Evolutionary conservation across 1,139 yeast species (phyloP), one percentile per base, ranked within the genome.

Genomic region (Pichia inconspicua): DNA sequence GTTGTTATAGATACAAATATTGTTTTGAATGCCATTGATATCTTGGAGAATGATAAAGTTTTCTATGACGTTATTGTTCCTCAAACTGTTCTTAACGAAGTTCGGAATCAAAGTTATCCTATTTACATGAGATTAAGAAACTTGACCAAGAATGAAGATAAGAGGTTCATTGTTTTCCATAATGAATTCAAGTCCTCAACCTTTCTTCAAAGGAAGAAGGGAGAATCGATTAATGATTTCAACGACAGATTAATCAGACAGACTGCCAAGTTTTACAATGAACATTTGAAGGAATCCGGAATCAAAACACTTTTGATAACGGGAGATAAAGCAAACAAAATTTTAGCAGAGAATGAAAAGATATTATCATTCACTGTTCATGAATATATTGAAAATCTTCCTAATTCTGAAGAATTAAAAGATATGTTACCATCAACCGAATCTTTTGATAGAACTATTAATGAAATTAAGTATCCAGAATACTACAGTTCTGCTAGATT

Each of bases 31-130:
- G 95, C 96, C 8, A 90, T 94, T 54, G 98, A 92, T 65, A 69
- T 92, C 54, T 70, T 94, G 53, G 99, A 94, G 64, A 83, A 81
- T 60, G 73, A 74, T 37, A 75, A 78, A 42, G 83, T 87, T 49
- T 88, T 94, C 62, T 83, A 77, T 61, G 97, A 94, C 67, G 96
- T 90, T 25, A 83, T 94, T 48, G 70, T 94, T 15, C 96, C 97
- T 2, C 98, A 94, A 65, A 84, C 95, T 3, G 97, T 88, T 1
- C 72, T 94, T 42, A 97, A 94, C 59, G 97, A 94, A 66, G 96
- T 90, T 19, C 78, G 89, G 55, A 89, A 88, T 63, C 74, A 85
- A 60, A 86, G 96, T 42, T 78, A 82, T 59, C 97, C 98, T 2
- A 82, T 90, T 30, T 94, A 90, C 63, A 83, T 85, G 58, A 75